Base-by-base conservation (phyloP, 2,329 filamentous ascomycete species). In the Endothia cerciana region DNA sequence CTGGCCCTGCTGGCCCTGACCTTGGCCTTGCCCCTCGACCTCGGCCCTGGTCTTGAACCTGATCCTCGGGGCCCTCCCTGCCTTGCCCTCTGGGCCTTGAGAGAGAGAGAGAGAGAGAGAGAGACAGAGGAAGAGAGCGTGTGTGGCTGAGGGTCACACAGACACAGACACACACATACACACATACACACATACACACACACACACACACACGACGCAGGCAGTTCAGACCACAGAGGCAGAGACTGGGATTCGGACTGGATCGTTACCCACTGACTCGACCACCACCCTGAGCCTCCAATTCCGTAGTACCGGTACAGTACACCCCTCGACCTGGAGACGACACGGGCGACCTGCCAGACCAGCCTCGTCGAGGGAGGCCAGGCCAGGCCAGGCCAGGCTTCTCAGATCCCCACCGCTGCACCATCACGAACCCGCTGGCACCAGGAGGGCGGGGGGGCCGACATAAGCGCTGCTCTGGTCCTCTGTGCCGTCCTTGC, bases 291-390 rank as follows among this genome's bases (percentile, higher is more conserved):
- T 30, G 10, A 51, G 8, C 10, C 15, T 43, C 40, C n/a, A n/a
- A n/a, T n/a, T n/a, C n/a, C n/a, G n/a, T n/a, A n/a, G n/a, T 43
- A 43, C 40, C 19, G 15, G n/a, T 13, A 17, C 45, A 49, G n/a
- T 49, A 49, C 40, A 43, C 25, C 10, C 22, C 47, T 22, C 47
- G 22, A 51, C 28, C 47, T 17, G 13, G 47, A 51, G n/a, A n/a
- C n/a, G 5, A 51, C 47, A 51, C 22, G 13, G 28, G 28, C 47
- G 25, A 51, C 47, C 47, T 51, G 47, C 28, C 47, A 51, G 22
- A 10, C 47, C 28, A 51, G 47, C 47, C 47, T 51, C 25, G 47
- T 51, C 47, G 47, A 51, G 47, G n/a, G n/a, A n/a, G n/a, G n/a
- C n/a, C n/a, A n/a, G n/a, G n/a, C n/a, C n/a, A n/a, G 47, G 22